Base-by-base conservation (phyloP, 495 filamentous ascomycete species). In the Pseudomonodictys pantanalensis region DNA sequence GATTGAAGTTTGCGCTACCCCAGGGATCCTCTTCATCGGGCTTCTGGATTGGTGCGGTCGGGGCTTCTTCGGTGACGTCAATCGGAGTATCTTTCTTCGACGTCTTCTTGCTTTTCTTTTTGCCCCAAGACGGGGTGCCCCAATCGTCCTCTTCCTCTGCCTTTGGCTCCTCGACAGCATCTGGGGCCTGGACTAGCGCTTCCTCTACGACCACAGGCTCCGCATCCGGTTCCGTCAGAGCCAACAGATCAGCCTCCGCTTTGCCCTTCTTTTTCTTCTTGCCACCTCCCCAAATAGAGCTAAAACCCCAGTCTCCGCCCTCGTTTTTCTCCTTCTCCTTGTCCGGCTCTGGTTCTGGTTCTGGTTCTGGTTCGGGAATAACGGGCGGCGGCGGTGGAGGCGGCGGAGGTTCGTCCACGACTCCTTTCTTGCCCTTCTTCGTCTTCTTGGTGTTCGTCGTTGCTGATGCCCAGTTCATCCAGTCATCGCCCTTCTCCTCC, bases 121-220 rank as follows among this genome's bases (percentile, higher is more conserved):
- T 56, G 22, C 56, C 51, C 65, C 62, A 65, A 33, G 58, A 70
- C 12, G 55, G 47, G 25, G 51, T 35, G 0, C 54, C 62, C 26
- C 35, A 66, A 17, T 70, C 67, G 30, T 69, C 69, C 30, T 70
- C 72, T 22, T 51, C 66, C 28, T 64, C 57, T 17, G 64, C 60
- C 29, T 61, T 66, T 1, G 72, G 71, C 57, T 75, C 72, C 23
- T 72, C 68, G 6, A 75, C 61, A 30, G 53, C 66, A 32, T 67
- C 71, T 5, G 69, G 67, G 3, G 44, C 47, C 58, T 67, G 59
- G 23, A 68, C 44, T 11, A 17, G 17, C 2, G 60, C 41, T 2
- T 32, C 32, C 18, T 73, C 62, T 22, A 68, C 64, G 2, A 59
- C 28, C 10, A 57, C 24, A 35, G 15, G 32, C 38, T 41, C 15